These are phyloP conservation scores for Boletellus deceptivus DNA, from an alignment of 1,284 basidiomycete species.

Conservation along the genomic window DNA sequence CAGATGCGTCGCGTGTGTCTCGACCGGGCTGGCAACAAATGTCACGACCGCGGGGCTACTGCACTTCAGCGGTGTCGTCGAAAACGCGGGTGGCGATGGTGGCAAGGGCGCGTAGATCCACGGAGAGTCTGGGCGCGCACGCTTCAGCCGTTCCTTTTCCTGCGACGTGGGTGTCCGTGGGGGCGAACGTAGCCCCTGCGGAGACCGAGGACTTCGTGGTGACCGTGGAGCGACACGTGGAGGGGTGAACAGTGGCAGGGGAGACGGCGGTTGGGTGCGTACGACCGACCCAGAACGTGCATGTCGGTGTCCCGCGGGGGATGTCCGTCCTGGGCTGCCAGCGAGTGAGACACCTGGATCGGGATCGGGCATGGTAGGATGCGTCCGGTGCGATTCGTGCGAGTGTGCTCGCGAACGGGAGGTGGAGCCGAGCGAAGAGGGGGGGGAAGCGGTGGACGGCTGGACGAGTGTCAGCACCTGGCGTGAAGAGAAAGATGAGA, in stretches of 20 bases:
- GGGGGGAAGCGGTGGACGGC: conserved; percentile 27
- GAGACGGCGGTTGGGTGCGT: conserved; percentile 6
- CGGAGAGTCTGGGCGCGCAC: conserved; percentile 22
- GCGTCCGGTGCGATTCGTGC: conserved; percentile 27
- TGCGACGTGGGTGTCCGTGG: conserved; percentile 18
- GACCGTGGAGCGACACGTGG: conserved; percentile 12
- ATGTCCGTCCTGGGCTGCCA: conserved; percentile 1
- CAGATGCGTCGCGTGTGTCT: conserved; percentile 7
- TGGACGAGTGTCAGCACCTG: conserved; percentile 20
- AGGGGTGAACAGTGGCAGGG: conserved; percentile 1
- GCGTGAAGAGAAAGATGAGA: conserved; percentile 13
- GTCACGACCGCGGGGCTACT: conserved; percentile 22
- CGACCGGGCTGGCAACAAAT: conserved; percentile 19
- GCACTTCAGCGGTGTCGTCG: conserved; percentile 19
- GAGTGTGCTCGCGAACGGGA: conserved; percentile 26
- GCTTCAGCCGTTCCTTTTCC: conserved; percentile 12
- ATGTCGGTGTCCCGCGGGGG: conserved; percentile 7
- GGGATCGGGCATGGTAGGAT: conserved; percentile 21
- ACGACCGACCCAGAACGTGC: conserved; percentile 14
- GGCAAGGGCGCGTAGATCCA: conserved; percentile 30
- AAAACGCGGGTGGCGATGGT: conserved; percentile 28
- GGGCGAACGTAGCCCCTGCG: conserved; percentile 13
- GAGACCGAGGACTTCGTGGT: conserved; percentile 19
- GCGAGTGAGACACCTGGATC: conserved; percentile 9
- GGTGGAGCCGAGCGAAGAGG: conserved; percentile 34